Base-by-base conservation (phyloP, 352 stramenopile genomes). In the Phytophthora sojae region DNA sequence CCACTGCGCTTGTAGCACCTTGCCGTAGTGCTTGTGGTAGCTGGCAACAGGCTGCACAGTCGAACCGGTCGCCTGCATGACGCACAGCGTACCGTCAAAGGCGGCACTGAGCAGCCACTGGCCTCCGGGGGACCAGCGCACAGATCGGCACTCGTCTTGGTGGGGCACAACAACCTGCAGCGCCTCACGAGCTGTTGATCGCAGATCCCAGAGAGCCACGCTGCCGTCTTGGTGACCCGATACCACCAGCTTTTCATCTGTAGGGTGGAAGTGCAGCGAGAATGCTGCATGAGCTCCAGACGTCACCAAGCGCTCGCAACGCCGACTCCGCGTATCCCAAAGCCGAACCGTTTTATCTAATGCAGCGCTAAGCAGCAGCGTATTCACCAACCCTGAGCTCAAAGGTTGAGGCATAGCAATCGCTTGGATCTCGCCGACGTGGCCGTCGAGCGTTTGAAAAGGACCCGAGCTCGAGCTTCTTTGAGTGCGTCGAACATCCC, bases 1-100 rank as follows among this genome's bases (percentile, higher is more conserved):
- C 88, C 88, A 96, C 42, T 83, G 67, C 0, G 79, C 79, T 65
- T 92, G 83, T 14, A 95, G 62, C 21, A 94, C 76, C 60, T 92
- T 94, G 56, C 84, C 85, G 3, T 80, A 53, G 72, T 93, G 80
- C 54, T 88, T 84, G 29, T 81, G 74, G 57, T 83, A 93, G 21
- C 79, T 79, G 12, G 82, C 75, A 5, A 89, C 71, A n/a, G 83
- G 61, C n/a, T 66, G 42, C 37, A 90, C 42, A 45, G 73, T 56
- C 21, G 55, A 62, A 6, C n/a, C 50, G 11, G 12, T 61, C 23
- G 59, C 35, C 63, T 70, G 62, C 55, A 76, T 52, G 39, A 93
- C 21, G 52, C 82, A 88, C 25, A 92, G 57, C 4, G 83, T 89
- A 39, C 85, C 80, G 54, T 94, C 85, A 42, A 94, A 92, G 3